phyloP scores from a whole-genome alignment of 208 protist genomes.

The Trypanosoma avium region DNA sequence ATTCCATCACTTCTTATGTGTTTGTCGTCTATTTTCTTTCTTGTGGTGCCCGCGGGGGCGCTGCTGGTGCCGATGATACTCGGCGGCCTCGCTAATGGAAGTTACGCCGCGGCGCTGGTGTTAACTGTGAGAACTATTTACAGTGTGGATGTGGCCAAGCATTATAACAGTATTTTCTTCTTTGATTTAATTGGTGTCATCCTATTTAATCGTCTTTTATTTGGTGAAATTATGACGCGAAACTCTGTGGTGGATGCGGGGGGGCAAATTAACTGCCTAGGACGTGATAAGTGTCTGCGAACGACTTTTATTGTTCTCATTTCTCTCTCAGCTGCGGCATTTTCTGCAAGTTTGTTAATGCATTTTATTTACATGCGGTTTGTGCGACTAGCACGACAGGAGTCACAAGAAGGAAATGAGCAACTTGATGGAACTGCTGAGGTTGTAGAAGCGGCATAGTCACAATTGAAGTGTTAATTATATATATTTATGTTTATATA shows the following conservation, averaged over 20 bases:
- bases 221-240: constrained; percentile 50
- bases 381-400: constrained; percentile 1
- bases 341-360: constrained; percentile 22
- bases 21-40: constrained; percentile 37
- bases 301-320: constrained; percentile 34
- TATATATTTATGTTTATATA: too few relatives aligned
- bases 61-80: constrained; percentile 45
- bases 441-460: too few relatives aligned
- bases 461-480: too few relatives aligned
- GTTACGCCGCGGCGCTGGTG: constrained; percentile 41
- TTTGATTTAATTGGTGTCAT: constrained; percentile 39
- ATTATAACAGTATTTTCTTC: constrained; percentile 57
- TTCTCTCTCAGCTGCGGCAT: constrained; percentile 25
- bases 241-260: constrained; percentile 21
- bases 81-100: constrained; percentile 35
- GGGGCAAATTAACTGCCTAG: constrained; percentile 23
- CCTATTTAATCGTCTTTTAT: constrained; percentile 51
- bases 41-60: constrained; percentile 28
- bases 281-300: constrained; percentile 32
- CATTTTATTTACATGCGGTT: constrained; percentile 41
- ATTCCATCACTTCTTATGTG: constrained; percentile 27
- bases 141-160: constrained; percentile 47
- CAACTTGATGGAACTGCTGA: too few relatives aligned
- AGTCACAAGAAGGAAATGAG: too few relatives aligned
- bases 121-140: constrained; percentile 46